These are phyloP conservation scores for Backusella sp. DNA, from an alignment of 192 early-diverging fungal species.

Conservation along the genomic window DNA sequence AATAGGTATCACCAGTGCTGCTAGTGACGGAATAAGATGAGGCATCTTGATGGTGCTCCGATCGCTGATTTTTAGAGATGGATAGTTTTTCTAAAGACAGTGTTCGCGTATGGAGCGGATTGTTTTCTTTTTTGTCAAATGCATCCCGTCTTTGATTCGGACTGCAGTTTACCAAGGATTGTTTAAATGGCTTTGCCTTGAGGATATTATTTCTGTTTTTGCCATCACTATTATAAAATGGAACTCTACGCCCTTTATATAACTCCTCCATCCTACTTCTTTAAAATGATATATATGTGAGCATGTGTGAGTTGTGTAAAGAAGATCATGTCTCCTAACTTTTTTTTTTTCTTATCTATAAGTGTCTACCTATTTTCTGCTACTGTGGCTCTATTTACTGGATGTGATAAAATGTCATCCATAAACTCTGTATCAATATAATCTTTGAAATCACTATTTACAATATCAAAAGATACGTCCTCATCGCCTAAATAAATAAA, in stretches of 20 bases:
- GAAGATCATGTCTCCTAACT: background rate
- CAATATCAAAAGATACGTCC: conserved; percentile 21
- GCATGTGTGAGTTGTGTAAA: background rate
- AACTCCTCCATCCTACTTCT: background rate
- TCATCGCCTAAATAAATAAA: conserved; percentile 12
- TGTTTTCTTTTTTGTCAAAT: background rate
- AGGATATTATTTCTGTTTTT: background rate
- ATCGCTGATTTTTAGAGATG: conserved; percentile 3
- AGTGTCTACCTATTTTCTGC: background rate
- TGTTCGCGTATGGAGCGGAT: background rate
- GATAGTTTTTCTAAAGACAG: background rate
- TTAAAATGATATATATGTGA: background rate
- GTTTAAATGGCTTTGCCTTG: background rate
- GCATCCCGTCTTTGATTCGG: conserved; percentile 2
- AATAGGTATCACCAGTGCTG: background rate
- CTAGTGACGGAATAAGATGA: background rate
- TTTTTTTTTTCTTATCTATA: background rate
- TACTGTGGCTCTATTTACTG: background rate
- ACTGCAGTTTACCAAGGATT: conserved; percentile 5
- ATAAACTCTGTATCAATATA: conserved; percentile 10
- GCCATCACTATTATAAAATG: background rate
- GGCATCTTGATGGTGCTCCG: background rate
- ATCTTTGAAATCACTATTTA: conserved; percentile 17
- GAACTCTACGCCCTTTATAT: background rate
- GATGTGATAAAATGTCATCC: conserved; percentile 11